A percentile compares a stretch with the other conserved stretches of the same genome.
These are phyloP conservation scores for Fusarium longipes DNA, from an alignment of 2,329 filamentous ascomycete genomes.

Conservation along the genomic window DNA sequence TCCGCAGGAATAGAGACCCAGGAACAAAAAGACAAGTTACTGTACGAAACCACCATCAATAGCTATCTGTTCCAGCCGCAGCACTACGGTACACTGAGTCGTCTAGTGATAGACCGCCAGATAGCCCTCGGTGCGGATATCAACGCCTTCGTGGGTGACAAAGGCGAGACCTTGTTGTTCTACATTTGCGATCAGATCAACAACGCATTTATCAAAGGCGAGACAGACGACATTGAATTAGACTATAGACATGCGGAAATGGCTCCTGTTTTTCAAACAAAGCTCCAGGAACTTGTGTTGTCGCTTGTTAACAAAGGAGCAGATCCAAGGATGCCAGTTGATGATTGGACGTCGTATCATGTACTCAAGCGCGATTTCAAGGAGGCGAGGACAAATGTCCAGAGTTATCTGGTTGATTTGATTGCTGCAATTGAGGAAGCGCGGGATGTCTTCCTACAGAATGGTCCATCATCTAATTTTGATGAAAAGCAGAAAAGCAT, in stretches of 20 bases:
- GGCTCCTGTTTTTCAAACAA: rapidly evolving
- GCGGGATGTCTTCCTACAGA: not conserved
- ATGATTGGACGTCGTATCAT: not conserved
- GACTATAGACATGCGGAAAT: not conserved
- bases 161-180: not conserved
- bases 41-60: not conserved
- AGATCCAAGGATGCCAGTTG: not conserved
- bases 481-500: not conserved
- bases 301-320: not conserved
- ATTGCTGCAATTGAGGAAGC: not conserved
- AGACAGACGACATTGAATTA: rapidly evolving
- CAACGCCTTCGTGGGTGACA: not conserved
- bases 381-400: not conserved
- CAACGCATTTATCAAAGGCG: not conserved
- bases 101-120: not conserved
- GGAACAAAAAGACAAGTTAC: not conserved
- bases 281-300: not conserved
- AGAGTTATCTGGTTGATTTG: not conserved
- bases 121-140: not conserved
- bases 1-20: not conserved
- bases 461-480: not conserved
- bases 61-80: not conserved
- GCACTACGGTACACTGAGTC: not conserved
- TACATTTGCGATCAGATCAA: not conserved
- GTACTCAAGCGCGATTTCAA: not conserved